Evolutionary conservation across 164 flowering plant genomes (phyloP), one percentile per base, ranked within the genome.

Genomic region (Litsea cubeba): DNA sequence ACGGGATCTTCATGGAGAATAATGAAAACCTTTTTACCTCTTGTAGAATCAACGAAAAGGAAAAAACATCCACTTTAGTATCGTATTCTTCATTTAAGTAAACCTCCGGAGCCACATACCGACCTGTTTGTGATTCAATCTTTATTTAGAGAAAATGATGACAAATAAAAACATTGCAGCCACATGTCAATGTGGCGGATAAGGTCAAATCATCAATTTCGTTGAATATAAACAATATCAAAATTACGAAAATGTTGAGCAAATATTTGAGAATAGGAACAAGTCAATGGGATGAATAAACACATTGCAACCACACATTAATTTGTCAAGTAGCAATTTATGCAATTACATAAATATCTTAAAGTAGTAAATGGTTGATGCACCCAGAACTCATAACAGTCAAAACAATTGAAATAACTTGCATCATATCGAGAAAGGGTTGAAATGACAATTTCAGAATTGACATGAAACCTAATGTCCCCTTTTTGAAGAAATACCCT

Each of bases 11-110:
- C n/a, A 18, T 54, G 60, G 26, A 58, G 58, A 58, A 14, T 6
- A 12, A 22, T 49, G 28, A 46, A 22, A 68, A 46, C 17, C 50
- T 6, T 28, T 57, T 76, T 86, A 94, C 98, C 97, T 96, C 99
- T 72, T 94, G 98, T 20, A 96, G 78, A 79, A 96, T 94, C 68
- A 96, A 81, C 58, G 97, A 92, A 83, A 96, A 96, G 30, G 99
- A 96, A 76, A 94, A 96, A n/a, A 96, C 98, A 79, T 96, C 99
- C 66, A 92, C 99, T 83, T 94, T 96, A 28, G 92, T 86, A 73
- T 91, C 97, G 79, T 90, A 96, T 71, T 86, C 97, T 83, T 85
- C 90, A 79, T 88, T 86, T 72, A 70, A 82, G 80, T 86, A 90
- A 77, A 94, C 94, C 80, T 96, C 98, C 23, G 99, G 99, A 63